These are phyloP conservation scores for Torulaspora delbrueckii DNA, from an alignment of 805 yeast species.

Conservation along the genomic window DNA sequence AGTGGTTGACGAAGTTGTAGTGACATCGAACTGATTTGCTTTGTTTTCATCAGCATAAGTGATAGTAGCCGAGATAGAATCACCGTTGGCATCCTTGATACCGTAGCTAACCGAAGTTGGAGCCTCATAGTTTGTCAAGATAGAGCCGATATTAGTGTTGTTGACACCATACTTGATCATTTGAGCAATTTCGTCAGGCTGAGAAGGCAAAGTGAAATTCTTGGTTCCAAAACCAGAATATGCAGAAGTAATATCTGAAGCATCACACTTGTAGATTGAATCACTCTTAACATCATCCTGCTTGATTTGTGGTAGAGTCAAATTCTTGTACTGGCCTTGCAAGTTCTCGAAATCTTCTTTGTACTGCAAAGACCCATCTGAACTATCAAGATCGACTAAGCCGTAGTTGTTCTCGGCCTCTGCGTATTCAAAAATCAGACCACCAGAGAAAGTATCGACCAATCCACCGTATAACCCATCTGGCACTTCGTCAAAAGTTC, in stretches of 20 bases:
- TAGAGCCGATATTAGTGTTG: constrained; percentile 41
- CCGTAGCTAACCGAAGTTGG: constrained; percentile 24
- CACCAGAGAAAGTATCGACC: constrained; percentile 70
- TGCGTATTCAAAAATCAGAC: constrained; percentile 87
- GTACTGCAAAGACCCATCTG: constrained; percentile 40
- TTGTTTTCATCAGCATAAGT: background rate
- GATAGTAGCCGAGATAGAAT: background rate
- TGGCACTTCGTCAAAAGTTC: constrained; percentile 78
- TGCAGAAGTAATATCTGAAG: constrained; percentile 34
- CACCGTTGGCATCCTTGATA: background rate
- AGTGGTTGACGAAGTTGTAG: background rate
- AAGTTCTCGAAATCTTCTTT: constrained; percentile 51
- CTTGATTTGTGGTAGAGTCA: constrained; percentile 33
- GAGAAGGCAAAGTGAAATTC: constrained; percentile 45
- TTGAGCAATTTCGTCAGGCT: constrained; percentile 41
- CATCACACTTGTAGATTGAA: constrained; percentile 37
- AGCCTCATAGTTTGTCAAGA: constrained; percentile 38
- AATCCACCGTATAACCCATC: constrained; percentile 66
- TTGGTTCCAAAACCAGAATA: constrained; percentile 42
- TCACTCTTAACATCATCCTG: background rate
- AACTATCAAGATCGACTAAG: constrained; percentile 49
- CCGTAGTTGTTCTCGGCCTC: constrained; percentile 78
- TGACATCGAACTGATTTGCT: background rate
- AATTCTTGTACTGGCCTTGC: constrained; percentile 38
- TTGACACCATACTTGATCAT: constrained; percentile 48